Percentiles rank a stretch among this genome's conserved stretches.
Conservation (phyloP, 176 grass and related monocot genomes). For the Carex kokanica region DNA sequence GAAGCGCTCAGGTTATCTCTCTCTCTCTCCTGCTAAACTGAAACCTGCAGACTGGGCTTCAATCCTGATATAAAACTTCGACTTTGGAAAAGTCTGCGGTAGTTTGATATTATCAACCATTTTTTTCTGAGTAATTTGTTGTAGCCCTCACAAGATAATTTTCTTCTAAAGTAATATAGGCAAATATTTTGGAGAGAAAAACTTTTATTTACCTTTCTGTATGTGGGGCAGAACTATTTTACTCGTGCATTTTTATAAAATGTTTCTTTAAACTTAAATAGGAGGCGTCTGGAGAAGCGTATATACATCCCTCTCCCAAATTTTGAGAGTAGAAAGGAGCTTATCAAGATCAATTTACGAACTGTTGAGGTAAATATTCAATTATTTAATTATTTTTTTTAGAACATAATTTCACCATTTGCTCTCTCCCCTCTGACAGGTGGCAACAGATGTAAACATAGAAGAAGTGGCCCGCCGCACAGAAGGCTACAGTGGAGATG, state of each 20-base stretch:
- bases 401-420: neutral
- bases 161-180: neutral
- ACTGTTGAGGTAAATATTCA: constrained; percentile 70
- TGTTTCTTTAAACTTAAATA: constrained; percentile 23
- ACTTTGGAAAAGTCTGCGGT: neutral
- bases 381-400: too few relatives aligned
- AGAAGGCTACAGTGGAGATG: constrained; percentile 94
- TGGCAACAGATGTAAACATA: constrained; percentile 66
- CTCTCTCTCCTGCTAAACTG: neutral
- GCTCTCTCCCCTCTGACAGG: constrained; percentile 33
- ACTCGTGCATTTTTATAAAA: neutral
- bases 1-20: constrained; percentile 78
- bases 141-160: neutral
- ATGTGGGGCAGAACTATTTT: neutral
- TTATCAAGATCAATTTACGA: constrained; percentile 96
- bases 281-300: constrained; percentile 94
- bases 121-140: neutral
- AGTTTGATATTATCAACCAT: neutral
- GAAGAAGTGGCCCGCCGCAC: constrained; percentile 79
- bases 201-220: neutral
- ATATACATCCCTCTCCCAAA: constrained; percentile 98
- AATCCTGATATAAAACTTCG: neutral
- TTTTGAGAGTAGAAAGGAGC: constrained; percentile 94
- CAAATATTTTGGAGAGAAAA: neutral
- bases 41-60: neutral